Conservation (phyloP, 2,329 filamentous ascomycete genomes). For the Didymella segeticola region DNA sequence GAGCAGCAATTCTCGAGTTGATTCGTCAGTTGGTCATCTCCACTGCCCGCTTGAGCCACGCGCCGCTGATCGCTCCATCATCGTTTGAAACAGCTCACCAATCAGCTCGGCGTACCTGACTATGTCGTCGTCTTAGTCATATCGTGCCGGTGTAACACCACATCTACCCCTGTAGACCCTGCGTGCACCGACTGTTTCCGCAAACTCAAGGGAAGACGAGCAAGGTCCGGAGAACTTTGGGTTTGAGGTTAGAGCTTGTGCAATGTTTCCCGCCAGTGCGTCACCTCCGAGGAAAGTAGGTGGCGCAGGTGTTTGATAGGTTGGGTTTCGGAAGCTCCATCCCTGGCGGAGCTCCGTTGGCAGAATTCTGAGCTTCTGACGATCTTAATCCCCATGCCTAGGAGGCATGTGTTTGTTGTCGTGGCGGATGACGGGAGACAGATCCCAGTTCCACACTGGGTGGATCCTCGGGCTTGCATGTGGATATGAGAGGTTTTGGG, state of each 20-base stretch:
- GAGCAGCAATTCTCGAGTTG: background rate
- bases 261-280: slow-evolving; percentile 23
- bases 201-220: slow-evolving; percentile 3
- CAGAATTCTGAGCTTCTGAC: slow-evolving; percentile 12
- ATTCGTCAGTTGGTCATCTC: slow-evolving; percentile 7
- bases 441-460: slow-evolving; percentile 8
- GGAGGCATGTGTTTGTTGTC: slow-evolving; percentile 15
- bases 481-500: slow-evolving; percentile 1
- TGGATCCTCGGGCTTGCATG: slow-evolving; percentile 9
- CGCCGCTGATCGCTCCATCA: slow-evolving; percentile 40
- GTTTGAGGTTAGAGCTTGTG: slow-evolving; percentile 5
- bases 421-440: slow-evolving; percentile 10
- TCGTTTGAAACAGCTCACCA: slow-evolving; percentile 31
- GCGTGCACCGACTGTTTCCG: slow-evolving; percentile 14
- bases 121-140: slow-evolving; percentile 16
- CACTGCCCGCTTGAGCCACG: slow-evolving; percentile 23
- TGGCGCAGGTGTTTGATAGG: slow-evolving; percentile 18
- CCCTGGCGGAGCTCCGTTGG: slow-evolving; percentile 28
- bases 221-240: background rate
- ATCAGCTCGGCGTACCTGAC: slow-evolving; percentile 44
- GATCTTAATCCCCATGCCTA: slow-evolving; percentile 7
- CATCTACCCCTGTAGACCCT: slow-evolving; percentile 25
- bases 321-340: slow-evolving; percentile 23
- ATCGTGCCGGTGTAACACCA: slow-evolving; percentile 16
- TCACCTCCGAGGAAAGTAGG: slow-evolving; percentile 31